phyloP scores from a whole-genome alignment of 192 early-diverging fungal species.

The Haplosporangium gracile region DNA sequence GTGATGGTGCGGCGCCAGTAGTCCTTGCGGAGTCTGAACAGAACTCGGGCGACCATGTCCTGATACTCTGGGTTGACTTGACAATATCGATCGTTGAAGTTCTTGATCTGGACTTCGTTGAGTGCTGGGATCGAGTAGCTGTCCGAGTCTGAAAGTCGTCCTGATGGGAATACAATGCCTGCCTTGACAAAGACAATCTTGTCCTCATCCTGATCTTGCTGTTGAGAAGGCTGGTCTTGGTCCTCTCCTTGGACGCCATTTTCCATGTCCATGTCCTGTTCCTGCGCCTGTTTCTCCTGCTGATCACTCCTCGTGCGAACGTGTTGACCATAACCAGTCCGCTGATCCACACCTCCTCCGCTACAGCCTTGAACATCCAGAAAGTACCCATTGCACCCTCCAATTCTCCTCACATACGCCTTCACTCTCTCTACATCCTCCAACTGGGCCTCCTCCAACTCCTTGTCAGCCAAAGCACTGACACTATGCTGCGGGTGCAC shows the following conservation, averaged over 20 bases:
- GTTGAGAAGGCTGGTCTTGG: not conserved
- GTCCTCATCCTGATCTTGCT: not conserved
- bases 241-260: not conserved
- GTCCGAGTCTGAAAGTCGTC: not conserved
- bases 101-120: not conserved
- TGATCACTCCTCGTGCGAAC: not conserved
- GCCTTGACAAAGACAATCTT: not conserved
- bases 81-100: conserved; percentile 8
- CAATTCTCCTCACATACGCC: not conserved
- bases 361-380: not conserved
- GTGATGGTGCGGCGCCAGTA: conserved; percentile 8
- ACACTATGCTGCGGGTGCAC: not conserved
- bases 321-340: not conserved
- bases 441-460: not conserved
- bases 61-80: not conserved
- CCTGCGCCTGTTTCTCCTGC: not conserved
- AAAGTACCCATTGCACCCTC: not conserved
- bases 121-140: conserved; percentile 5
- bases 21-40: conserved; percentile 11
- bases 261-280: not conserved
- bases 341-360: not conserved
- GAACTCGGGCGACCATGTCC: conserved; percentile 23
- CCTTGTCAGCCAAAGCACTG: not conserved
- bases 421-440: not conserved
- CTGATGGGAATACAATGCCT: not conserved